A percentile compares a stretch with the other conserved stretches of the same genome.
These are phyloP conservation scores for Massarina eburnea DNA, from an alignment of 2,329 filamentous ascomycete species.

Conservation along the genomic window DNA sequence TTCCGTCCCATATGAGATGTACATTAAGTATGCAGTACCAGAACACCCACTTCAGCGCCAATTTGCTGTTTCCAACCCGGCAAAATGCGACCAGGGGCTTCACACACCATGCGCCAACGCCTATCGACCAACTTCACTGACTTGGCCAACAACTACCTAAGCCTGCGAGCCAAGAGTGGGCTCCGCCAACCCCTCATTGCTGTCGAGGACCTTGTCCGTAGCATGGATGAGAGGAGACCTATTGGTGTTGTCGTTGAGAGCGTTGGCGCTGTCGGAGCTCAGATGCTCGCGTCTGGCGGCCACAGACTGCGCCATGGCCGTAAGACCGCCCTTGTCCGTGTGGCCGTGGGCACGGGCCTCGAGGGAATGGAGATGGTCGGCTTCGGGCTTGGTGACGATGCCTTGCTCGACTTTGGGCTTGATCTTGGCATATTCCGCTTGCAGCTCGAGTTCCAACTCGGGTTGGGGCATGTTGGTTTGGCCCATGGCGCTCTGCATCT, in stretches of 20 bases:
- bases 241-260: slow-evolving; percentile 13
- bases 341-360: slow-evolving; percentile 42
- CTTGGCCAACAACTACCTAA: no score
- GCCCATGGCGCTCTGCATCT: slow-evolving; percentile 34
- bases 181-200: no score
- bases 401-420: slow-evolving; percentile 35
- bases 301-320: slow-evolving; percentile 44
- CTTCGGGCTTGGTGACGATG: slow-evolving; percentile 43
- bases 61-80: no score
- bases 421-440: slow-evolving; percentile 34
- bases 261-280: no score
- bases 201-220: no score
- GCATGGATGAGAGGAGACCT: not conserved
- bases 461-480: slow-evolving; percentile 27
- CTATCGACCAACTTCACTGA: no score
- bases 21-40: no score
- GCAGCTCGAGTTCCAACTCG: slow-evolving; percentile 32
- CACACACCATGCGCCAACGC: no score
- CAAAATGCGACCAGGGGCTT: no score
- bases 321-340: slow-evolving; percentile 39
- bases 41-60: no score
- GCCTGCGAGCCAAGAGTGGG: no score
- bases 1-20: no score
- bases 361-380: slow-evolving; percentile 45
- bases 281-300: slow-evolving; percentile 32